Evolutionary conservation across 164 flowering plant species (phyloP).

Genomic region (Litsea cubeba): DNA sequence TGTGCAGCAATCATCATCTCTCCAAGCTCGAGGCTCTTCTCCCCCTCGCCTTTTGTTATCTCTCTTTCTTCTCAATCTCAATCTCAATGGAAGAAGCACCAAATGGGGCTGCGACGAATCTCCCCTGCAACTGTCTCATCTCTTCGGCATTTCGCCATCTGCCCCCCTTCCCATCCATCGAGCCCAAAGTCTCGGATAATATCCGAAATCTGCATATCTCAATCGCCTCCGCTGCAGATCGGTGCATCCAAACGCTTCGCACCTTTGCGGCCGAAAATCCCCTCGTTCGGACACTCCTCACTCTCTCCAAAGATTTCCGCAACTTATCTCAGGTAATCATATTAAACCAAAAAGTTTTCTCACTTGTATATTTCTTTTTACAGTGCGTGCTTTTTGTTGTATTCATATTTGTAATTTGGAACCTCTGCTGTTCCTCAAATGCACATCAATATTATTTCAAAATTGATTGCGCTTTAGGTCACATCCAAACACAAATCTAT

Average conservation of each 20-base stretch:
- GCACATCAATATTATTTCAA: too few relatives aligned
- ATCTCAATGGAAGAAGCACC: background rate
- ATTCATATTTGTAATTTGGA: background rate
- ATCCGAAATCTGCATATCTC: background rate
- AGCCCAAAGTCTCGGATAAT: background rate
- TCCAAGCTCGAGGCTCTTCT: background rate
- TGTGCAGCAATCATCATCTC: background rate
- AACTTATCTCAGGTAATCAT: conserved; percentile 35
- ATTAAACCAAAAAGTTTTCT: background rate
- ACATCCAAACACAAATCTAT: too few relatives aligned
- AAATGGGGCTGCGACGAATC: background rate
- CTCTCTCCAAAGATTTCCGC: conserved; percentile 26
- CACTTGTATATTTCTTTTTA: background rate
- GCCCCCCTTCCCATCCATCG: background rate
- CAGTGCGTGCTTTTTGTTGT: background rate
- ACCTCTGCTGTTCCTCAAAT: background rate
- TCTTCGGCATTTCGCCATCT: background rate
- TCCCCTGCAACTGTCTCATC: background rate
- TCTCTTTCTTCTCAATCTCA: background rate
- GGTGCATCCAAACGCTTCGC: conserved; percentile 22
- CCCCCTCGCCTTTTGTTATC: background rate
- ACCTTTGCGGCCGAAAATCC: conserved; percentile 35
- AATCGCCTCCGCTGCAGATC: conserved; percentile 25
- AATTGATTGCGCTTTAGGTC: too few relatives aligned
- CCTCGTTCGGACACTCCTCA: conserved; percentile 28